Base-by-base conservation (phyloP, 257 asterid species). In the Solanum pennellii region DNA sequence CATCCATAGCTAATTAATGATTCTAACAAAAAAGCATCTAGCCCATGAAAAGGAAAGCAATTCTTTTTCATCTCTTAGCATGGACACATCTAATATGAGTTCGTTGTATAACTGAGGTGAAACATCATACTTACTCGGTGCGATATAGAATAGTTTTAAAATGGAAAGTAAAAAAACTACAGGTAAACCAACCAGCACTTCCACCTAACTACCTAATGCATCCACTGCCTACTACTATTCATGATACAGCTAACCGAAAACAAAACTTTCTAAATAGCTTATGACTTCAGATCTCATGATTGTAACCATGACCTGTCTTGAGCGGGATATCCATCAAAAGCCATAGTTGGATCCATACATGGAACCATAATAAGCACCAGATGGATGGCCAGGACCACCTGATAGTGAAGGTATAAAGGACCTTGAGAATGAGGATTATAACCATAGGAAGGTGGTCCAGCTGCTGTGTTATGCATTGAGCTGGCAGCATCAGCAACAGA, bases 401-500 rank as follows among this genome's bases (percentile, higher is more conserved):
- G 87, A 82, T 16, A 93, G 37, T 76, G 85, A 92, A 82, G 80
- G 88, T 94, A 94, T 42, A 76, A 90, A 3, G 94, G 90, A 77
- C 94, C 93, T 9, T 92, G 93, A 88, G 93, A 87, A 44, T 94
- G 93, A 12, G 98, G 90, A 87, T 92, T 92, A 75, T 95, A 94
- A 77, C 92, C 93, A 87, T 94, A 96, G 88, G 83, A 87, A 42
- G 95, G 93, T 60, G 91, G 91, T 86, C 91, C 92, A 9, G 92
- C 92, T 62, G 84, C 85, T 44, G 87, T 12, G 66, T 88, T 91
- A 82, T 92, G 95, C 56, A 90, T 85, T 75, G 87, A 87, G 87
- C 89, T 88, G 84, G 89, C 90, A 23, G 96, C 97, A 66, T 93
- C 98, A 88, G 98, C 97, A 52, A 95, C 87, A 68, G 88, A 89